Evolutionary conservation across 768 basidiomycete species (phyloP).

Genomic region (Agaricus bisporus): DNA sequence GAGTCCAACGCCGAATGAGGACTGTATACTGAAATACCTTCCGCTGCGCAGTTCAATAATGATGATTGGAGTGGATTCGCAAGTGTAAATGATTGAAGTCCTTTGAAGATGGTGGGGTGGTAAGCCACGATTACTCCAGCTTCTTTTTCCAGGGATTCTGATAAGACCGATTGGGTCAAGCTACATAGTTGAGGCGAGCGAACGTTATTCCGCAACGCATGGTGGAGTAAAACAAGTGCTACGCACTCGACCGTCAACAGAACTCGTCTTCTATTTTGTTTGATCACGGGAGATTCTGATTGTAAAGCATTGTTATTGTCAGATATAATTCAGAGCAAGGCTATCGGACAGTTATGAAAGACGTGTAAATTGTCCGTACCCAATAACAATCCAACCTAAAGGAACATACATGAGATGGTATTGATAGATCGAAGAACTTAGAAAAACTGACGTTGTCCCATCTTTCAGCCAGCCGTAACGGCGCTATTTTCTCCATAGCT

Average conservation of each 20-base stretch:
- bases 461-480: constrained; percentile 75
- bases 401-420: constrained; percentile 9
- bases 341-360: not conserved
- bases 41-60: constrained; percentile 72
- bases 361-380: constrained; percentile 34
- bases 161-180: constrained; percentile 63
- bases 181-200: constrained; percentile 34
- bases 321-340: constrained; percentile 2
- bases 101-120: constrained; percentile 81
- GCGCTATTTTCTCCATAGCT: constrained; percentile 83
- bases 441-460: constrained; percentile 85
- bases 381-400: constrained; percentile 67
- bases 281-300: constrained; percentile 49
- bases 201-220: not conserved
- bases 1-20: constrained; percentile 88
- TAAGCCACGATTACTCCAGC: constrained; percentile 73
- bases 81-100: constrained; percentile 70
- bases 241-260: constrained; percentile 70
- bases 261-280: constrained; percentile 39
- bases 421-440: constrained; percentile 6
- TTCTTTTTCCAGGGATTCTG: constrained; percentile 57
- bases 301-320: not conserved
- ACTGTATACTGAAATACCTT: constrained; percentile 80
- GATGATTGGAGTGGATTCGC: constrained; percentile 73
- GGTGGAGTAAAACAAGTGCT: not conserved